Evolutionary conservation across 2,329 filamentous ascomycete species (phyloP).

Genomic region (Talaromyces sp.): DNA sequence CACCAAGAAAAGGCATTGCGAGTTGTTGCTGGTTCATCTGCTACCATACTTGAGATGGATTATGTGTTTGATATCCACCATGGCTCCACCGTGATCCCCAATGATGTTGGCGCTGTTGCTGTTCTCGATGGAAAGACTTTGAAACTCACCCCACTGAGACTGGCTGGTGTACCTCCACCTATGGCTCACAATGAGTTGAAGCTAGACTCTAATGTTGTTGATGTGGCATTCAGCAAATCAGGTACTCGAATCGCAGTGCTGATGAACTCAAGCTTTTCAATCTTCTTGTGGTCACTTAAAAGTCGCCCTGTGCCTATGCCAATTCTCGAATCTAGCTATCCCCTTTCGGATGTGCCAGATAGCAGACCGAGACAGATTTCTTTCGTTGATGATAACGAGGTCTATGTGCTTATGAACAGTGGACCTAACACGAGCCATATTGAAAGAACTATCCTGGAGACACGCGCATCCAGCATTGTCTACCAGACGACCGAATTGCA

Average conservation of each 20-base stretch:
- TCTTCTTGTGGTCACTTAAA: conserved; percentile 71
- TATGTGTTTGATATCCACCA: conserved; percentile 69
- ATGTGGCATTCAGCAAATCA: conserved; percentile 71
- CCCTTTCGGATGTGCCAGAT: conserved; percentile 31
- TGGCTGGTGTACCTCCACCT: conserved; percentile 85
- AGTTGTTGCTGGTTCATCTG: conserved; percentile 59
- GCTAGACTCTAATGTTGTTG: conserved; percentile 65
- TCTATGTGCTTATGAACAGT: conserved; percentile 46
- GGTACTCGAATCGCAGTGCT: conserved; percentile 72
- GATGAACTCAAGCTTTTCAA: conserved; percentile 65
- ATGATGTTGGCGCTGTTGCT: conserved; percentile 77
- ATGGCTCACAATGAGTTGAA: conserved; percentile 81
- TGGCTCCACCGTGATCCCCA: conserved; percentile 69
- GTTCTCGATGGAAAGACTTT: conserved; percentile 80
- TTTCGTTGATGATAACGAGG: conserved; percentile 47
- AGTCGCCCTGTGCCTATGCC: conserved; percentile 39
- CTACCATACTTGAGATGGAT: conserved; percentile 49
- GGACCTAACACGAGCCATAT: conserved; percentile 34
- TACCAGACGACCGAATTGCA: conserved; percentile 37
- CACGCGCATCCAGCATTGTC: conserved; percentile 31
- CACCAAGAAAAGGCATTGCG: conserved; percentile 82
- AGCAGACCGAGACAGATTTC: conserved; percentile 50
- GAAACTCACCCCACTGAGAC: conserved; percentile 82
- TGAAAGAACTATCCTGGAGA: conserved; percentile 39
- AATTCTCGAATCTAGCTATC: conserved; percentile 42